phyloP scores from a whole-genome alignment of 768 basidiomycete species.

The Coprinopsis cinerea region DNA sequence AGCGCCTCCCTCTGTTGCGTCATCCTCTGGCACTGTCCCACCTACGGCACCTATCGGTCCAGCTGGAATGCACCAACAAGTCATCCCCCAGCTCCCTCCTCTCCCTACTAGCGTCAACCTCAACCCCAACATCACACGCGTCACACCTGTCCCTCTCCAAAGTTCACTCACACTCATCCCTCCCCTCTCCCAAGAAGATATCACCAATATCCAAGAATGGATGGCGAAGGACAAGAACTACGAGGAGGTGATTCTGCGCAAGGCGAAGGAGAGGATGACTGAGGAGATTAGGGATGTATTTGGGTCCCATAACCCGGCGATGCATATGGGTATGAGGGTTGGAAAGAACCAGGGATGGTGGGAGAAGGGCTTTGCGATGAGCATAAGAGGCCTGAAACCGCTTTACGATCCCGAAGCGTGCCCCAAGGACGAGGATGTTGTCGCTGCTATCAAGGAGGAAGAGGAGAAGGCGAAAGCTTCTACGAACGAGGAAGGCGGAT shows the following conservation, averaged over 20 bases:
- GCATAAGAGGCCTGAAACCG: conserved; percentile 7
- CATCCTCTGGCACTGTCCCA: conserved; percentile 11
- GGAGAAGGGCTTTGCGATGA: conserved; percentile 48
- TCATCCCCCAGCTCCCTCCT: conserved; percentile 22
- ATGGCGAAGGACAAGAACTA: conserved; percentile 58
- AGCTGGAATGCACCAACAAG: conserved; percentile 2
- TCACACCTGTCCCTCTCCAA: conserved; percentile 56
- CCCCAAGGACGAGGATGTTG: no score
- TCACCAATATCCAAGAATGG: conserved; percentile 52
- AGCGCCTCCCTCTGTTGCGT: conserved; percentile 1
- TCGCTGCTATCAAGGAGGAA: neutral
- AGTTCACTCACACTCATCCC: conserved; percentile 52
- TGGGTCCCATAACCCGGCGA: no score
- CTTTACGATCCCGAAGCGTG: neutral
- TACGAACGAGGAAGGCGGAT: no score
- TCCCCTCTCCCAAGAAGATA: conserved; percentile 43
- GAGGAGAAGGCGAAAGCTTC: neutral
- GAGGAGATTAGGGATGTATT: conserved; percentile 45
- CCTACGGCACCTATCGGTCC: neutral
- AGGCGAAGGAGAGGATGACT: conserved; percentile 46
- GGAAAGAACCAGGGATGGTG: conserved; percentile 47
- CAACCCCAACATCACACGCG: conserved; percentile 52
- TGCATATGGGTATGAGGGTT: no score
- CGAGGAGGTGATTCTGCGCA: conserved; percentile 35
- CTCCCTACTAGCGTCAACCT: conserved; percentile 40